phyloP scores from a whole-genome alignment of 2,329 filamentous ascomycete species.

The Periconia sp. region DNA sequence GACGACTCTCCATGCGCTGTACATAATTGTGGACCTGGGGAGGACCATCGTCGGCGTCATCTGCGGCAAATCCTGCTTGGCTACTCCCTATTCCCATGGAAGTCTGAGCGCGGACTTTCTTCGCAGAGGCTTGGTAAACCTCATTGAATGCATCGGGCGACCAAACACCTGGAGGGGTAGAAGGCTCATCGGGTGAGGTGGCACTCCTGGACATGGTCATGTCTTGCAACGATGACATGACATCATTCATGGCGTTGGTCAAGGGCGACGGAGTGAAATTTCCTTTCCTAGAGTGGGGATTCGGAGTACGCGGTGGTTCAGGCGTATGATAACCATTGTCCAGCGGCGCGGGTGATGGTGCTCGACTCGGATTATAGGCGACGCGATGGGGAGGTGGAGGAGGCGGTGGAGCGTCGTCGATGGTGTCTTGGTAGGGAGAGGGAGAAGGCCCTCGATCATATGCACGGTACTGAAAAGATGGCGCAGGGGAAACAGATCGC shows the following conservation, averaged over 20 bases:
- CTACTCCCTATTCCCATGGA: conserved; percentile 67
- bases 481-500: conserved; percentile 34
- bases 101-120: conserved; percentile 60
- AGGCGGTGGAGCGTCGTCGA: conserved; percentile 73
- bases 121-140: conserved; percentile 47
- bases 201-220: conserved; percentile 66
- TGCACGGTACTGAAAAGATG: conserved; percentile 37
- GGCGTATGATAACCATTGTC: conserved; percentile 59
- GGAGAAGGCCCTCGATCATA: conserved; percentile 46
- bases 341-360: conserved; percentile 36
- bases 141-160: conserved; percentile 83
- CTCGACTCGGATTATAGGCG: conserved; percentile 51
- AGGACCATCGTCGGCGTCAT: conserved; percentile 53
- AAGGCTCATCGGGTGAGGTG: conserved; percentile 56
- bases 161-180: conserved; percentile 73
- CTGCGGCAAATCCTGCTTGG: conserved; percentile 56
- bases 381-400: conserved; percentile 78
- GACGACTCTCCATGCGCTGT: conserved; percentile 83
- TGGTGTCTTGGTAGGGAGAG: conserved; percentile 30
- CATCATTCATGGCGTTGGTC: conserved; percentile 94
- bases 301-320: conserved; percentile 69
- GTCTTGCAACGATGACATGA: conserved; percentile 91
- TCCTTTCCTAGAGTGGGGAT: conserved; percentile 23
- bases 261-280: conserved; percentile 82
- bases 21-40: conserved; percentile 84